Evolutionary conservation across 306 rosid species (phyloP).

Genomic region (Lathyrus aphaca): DNA sequence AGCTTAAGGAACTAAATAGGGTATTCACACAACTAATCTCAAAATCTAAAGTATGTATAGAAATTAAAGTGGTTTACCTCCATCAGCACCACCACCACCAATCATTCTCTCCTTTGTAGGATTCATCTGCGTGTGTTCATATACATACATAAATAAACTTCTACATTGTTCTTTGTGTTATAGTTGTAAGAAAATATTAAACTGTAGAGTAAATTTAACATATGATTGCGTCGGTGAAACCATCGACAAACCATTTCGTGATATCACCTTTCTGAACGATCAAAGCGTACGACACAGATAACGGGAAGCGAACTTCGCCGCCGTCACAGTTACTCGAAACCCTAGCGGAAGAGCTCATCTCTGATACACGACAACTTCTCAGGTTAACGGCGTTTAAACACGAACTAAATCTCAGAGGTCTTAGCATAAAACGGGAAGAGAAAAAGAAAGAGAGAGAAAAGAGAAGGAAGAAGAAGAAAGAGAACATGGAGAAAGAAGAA

Average conservation of each 20-base stretch:
- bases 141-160: background rate
- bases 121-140: constrained; percentile 59
- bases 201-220: constrained; percentile 21
- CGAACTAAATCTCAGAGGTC: background rate
- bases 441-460: too few species aligned
- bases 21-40: background rate
- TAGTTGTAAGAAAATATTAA: background rate
- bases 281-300: constrained; percentile 59
- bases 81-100: constrained; percentile 96
- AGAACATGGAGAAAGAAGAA: too few species aligned
- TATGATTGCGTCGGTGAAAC: constrained; percentile 82
- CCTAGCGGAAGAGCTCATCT: constrained; percentile 41
- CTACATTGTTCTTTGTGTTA: background rate
- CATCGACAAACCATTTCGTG: constrained; percentile 80
- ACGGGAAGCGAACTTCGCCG: constrained; percentile 57
- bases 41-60: constrained; percentile 2
- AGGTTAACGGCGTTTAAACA: constrained; percentile 23
- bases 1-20: background rate
- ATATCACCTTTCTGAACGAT: constrained; percentile 86
- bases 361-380: constrained; percentile 26
- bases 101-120: constrained; percentile 93
- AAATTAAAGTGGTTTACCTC: constrained; percentile 56
- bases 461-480: too few species aligned
- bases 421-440: constrained; percentile 10
- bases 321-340: constrained; percentile 48